Evolutionary conservation across 148 eudicot genomes (phyloP).

Genomic region (Limonium bicolor): DNA sequence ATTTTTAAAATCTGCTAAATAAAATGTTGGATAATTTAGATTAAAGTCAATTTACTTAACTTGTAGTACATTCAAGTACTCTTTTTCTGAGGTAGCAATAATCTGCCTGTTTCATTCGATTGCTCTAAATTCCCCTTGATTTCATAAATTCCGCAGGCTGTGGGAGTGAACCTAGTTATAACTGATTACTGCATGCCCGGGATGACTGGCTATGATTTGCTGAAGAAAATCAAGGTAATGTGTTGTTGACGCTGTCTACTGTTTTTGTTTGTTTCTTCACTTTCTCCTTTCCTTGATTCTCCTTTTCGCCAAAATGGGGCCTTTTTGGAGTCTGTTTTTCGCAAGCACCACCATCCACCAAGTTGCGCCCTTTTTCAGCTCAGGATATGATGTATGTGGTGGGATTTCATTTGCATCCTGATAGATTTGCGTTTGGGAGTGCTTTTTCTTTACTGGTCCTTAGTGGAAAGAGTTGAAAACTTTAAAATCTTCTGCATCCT

Average conservation of each 20-base stretch:
- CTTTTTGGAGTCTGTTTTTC: background rate
- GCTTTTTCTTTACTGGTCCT: no score
- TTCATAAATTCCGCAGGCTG: slow-evolving; percentile 25
- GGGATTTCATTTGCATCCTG: no score
- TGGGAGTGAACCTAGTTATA: slow-evolving; percentile 71
- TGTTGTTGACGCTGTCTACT: slow-evolving; percentile 2
- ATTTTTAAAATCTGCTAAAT: background rate
- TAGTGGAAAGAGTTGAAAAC: no score
- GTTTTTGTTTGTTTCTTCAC: slow-evolving; percentile 1
- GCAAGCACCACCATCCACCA: background rate
- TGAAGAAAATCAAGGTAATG: slow-evolving; percentile 81
- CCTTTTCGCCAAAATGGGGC: background rate
- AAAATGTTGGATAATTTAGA: background rate
- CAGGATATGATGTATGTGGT: no score
- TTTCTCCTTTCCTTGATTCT: slow-evolving; percentile 1
- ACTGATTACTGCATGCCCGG: slow-evolving; percentile 98
- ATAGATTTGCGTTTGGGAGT: no score
- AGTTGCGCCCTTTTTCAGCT: no score
- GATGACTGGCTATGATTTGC: slow-evolving; percentile 98
- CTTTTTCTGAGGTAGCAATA: background rate
- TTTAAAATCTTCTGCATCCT: no score
- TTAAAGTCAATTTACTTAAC: no score
- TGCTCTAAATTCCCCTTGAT: no score
- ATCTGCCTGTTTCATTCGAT: background rate
- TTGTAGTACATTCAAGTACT: no score